Conservation (phyloP, 139 green algal genomes). For the Desmodesmus armatus region DNA sequence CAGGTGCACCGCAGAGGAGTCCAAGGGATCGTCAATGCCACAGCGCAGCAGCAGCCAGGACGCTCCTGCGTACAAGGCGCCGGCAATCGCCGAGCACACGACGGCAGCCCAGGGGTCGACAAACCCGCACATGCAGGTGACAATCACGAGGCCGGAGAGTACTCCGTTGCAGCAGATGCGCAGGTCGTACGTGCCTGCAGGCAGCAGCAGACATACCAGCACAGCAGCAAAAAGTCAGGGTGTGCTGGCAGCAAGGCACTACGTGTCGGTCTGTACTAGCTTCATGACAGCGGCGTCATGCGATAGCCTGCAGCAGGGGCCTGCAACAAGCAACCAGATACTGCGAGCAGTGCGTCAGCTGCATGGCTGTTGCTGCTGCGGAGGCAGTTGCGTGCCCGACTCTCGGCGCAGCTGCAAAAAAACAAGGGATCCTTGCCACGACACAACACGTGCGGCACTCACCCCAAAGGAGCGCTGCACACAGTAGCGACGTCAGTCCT, state of each 20-base stretch:
- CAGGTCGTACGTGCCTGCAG: constrained; percentile 59
- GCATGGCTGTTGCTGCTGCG: not conserved
- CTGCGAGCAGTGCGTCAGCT: not conserved
- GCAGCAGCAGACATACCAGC: not conserved
- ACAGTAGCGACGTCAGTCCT: constrained; percentile 49
- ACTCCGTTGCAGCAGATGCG: constrained; percentile 58
- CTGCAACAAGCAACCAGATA: no score
- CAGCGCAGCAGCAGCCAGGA: constrained; percentile 53
- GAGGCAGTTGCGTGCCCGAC: not conserved
- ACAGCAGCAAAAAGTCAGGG: not conserved
- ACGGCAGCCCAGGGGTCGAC: constrained; percentile 61
- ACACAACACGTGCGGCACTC: not conserved
- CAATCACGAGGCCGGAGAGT: constrained; percentile 54
- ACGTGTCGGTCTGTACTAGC: no score
- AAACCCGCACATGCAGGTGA: constrained; percentile 55
- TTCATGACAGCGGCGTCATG: no score
- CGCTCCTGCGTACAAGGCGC: constrained; percentile 47
- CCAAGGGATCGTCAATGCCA: constrained; percentile 62
- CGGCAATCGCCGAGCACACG: constrained; percentile 48
- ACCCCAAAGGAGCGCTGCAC: constrained; percentile 40
- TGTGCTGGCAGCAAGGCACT: not conserved
- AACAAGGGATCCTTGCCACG: no score
- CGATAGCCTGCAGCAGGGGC: no score
- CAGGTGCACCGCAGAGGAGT: constrained; percentile 55
- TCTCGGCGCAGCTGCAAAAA: not conserved